Evolutionary conservation across 1,284 basidiomycete species (phyloP), one percentile per base, ranked within the genome.

Genomic region (Austropuccinia psidii): DNA sequence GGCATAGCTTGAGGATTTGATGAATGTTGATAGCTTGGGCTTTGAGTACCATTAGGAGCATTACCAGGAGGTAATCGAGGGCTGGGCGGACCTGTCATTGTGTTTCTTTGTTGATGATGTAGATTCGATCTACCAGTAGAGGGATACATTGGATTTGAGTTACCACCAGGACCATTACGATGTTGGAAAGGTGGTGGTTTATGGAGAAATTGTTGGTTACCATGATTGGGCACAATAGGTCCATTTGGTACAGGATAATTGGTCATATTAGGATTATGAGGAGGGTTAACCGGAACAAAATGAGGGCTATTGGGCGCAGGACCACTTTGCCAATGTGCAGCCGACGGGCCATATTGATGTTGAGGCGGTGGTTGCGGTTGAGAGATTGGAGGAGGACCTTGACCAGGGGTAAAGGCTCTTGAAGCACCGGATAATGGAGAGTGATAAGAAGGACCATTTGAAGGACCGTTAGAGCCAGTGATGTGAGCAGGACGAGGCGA

Each of bases 371-470:
- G 57, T 19, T 73, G 69, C 31, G 47, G 69, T 33, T 62, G 69
- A 4, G 69, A 50, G 45, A 62, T 61, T 19, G 60, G 47, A 8
- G 69, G 45, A 0, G 55, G 69, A 27, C 69, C 69, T 35, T 73
- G 69, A 31, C 57, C 58, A 11, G 69, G 69, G 13, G 69, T 73
- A 60, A 73, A 73, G 11, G 69, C 60, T 15, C 69, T 57, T 49
- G 69, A 73, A n/a, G 69, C 69, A 24, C 69, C 69, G 8, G 69
- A 73, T 11, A 73, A 49, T 24, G 68, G 68, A 50, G 69, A 73
- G 47, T 62, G 57, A 37, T 62, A 73, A 33, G 69, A 73, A 8
- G 21, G 21, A 47, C 35, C 49, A 35, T 45, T 37, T 13, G 47
- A 31, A 33, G 58, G 55, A 8, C 69, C 69, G 31, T 62, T 62